Evolutionary conservation across 2,329 filamentous ascomycete species (phyloP), one percentile per base, ranked within the genome.

Genomic region (Mycogone perniciosa): DNA sequence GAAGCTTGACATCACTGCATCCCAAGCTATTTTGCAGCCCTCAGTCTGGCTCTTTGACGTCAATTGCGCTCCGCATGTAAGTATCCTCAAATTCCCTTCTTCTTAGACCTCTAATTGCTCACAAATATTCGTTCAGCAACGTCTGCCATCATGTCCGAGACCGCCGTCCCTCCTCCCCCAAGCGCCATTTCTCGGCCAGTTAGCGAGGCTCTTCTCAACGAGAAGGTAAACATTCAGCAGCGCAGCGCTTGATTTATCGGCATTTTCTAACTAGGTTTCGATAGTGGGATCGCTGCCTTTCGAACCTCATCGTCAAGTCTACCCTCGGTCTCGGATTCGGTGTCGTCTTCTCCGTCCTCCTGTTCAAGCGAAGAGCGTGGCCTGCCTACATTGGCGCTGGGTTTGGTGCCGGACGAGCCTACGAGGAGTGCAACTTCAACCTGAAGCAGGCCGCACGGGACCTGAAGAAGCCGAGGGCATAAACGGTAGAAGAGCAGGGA

Each of bases 281-380:
- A 39, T 56, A 99, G 93, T 99, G 93, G 93, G 93, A 99, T 71
- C 92, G 88, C 76, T 96, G 93, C 74, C 85, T 99, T 62, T 97
- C 93, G 62, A 96, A 95, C 67, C 83, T 96, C 72, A 83, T 99
- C 68, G 95, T 99, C 79, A 91, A 95, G 73, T 97, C 92, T 59
- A 86, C 88, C 51, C 86, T 99, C 71, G 93, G 93, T 66, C 87
- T 97, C 68, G 89, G 88, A 62, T 99, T 99, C 75, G 93, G 93
- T 68, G 86, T 99, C 70, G 89, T 99, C 74, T 97, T 99, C 79
- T 97, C 93, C 55, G 91, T 99, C 55, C 86, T 99, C 53, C 76
- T 99, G 50, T 99, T 99, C 83, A 96, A 95, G 81, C 87, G 95
- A 72, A 86, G 93, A 76, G 89, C 93, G 59, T 99, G 92, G 89